Evolutionary conservation across 2,329 filamentous ascomycete genomes (phyloP).

Genomic region (Ophiostoma fasciatum): DNA sequence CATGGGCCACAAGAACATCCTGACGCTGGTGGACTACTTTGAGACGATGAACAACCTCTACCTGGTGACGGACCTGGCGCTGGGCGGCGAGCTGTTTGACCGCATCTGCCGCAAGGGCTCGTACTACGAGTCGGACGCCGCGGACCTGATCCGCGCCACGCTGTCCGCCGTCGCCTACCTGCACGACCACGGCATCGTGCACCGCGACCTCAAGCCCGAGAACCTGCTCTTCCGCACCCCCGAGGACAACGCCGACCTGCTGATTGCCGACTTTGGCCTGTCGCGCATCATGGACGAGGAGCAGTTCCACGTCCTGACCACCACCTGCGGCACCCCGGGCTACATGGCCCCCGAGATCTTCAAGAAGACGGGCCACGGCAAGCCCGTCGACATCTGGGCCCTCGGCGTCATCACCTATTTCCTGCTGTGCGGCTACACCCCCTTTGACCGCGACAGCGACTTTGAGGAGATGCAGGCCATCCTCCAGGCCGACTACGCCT

Average conservation of each 20-base stretch:
- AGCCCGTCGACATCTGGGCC: conserved; percentile 96
- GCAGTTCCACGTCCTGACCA: conserved; percentile 93
- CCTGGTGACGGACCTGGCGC: conserved; percentile 88
- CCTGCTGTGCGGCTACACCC: conserved; percentile 91
- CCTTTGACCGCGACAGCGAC: conserved; percentile 93
- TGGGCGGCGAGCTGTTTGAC: conserved; percentile 94
- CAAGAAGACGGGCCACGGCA: conserved; percentile 95
- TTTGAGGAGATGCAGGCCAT: conserved; percentile 99
- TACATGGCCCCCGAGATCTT: conserved; percentile 99
- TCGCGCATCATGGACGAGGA: conserved; percentile 98
- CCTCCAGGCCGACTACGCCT: conserved; percentile 88
- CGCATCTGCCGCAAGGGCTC: conserved; percentile 97
- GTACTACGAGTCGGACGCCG: conserved; percentile 95
- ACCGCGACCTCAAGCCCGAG: conserved; percentile 94
- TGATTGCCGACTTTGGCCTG: conserved; percentile 94
- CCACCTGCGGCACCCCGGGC: conserved; percentile 91
- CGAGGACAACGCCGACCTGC: conserved; percentile 90
- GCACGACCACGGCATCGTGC: conserved; percentile 96
- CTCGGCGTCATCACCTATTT: conserved; percentile 99
- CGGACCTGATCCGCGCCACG: conserved; percentile 85
- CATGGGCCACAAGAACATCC: conserved; percentile 96
- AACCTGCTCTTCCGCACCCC: conserved; percentile 93
- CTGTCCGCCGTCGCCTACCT: conserved; percentile 96
- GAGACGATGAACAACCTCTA: conserved; percentile 99
- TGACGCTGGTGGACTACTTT: conserved; percentile 97